Conservation (phyloP, 139 green algal species). For the Deuterostichococcus epilithicus region DNA sequence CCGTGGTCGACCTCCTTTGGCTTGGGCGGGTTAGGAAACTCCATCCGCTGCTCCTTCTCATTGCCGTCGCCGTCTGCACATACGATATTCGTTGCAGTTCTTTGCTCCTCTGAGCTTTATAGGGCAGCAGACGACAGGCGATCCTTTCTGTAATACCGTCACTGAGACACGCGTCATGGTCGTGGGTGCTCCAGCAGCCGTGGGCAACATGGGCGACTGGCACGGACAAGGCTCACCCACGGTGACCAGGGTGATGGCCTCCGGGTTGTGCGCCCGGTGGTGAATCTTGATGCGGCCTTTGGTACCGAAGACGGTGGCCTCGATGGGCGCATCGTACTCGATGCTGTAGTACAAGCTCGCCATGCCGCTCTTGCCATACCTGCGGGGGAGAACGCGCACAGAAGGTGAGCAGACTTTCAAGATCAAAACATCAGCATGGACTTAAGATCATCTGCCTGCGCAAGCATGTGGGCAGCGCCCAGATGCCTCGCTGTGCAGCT, state of each 20-base stretch:
- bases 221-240: background rate
- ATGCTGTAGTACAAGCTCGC: conserved; percentile 10
- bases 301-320: conserved; percentile 11
- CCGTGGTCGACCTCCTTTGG: conserved; percentile 13
- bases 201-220: no score
- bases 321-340: conserved; percentile 1
- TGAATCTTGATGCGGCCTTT: conserved; percentile 17
- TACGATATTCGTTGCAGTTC: background rate
- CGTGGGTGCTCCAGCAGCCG: no score
- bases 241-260: background rate
- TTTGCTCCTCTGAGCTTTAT: background rate
- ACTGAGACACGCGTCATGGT: background rate
- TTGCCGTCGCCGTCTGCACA: background rate
- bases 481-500: no score
- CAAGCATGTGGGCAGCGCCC: background rate
- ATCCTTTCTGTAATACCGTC: background rate
- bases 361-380: conserved; percentile 13
- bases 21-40: conserved; percentile 9
- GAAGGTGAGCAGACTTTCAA: background rate
- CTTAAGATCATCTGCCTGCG: background rate
- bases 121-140: background rate
- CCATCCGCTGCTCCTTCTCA: background rate
- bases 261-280: conserved; percentile 10
- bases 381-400: background rate
- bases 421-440: background rate